These are phyloP conservation scores for Alternaria ethzedia DNA, from an alignment of 2,329 filamentous ascomycete species.

Conservation along the genomic window DNA sequence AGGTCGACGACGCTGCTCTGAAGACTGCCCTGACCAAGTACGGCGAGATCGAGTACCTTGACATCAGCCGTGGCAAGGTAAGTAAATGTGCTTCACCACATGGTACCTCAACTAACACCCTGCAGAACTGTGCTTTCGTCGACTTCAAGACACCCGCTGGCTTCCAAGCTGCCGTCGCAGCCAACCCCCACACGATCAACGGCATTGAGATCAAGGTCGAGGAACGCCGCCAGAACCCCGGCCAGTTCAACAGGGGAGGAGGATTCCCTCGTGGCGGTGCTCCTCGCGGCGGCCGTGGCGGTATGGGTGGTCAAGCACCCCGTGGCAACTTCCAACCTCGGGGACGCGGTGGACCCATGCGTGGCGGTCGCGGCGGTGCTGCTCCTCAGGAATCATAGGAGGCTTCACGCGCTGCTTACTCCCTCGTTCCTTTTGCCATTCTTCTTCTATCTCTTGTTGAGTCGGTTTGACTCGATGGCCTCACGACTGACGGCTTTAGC, in stretches of 20 bases:
- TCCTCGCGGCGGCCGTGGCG: slow-evolving; percentile 68
- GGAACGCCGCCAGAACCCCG: slow-evolving; percentile 73
- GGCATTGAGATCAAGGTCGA: slow-evolving; percentile 86
- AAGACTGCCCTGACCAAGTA: slow-evolving; percentile 73
- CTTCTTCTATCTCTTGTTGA: slow-evolving; percentile 20
- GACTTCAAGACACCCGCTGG: slow-evolving; percentile 84
- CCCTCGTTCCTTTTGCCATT: slow-evolving; percentile 9
- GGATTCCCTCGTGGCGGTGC: slow-evolving; percentile 51
- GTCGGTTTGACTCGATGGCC: slow-evolving; percentile 20
- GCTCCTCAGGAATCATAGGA: slow-evolving; percentile 44
- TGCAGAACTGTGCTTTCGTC: slow-evolving; percentile 93
- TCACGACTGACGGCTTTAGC: slow-evolving; percentile 48
- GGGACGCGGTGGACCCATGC: slow-evolving; percentile 66
- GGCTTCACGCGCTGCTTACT: not conserved
- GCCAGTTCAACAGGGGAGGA: slow-evolving; percentile 42
- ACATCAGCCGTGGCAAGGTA: slow-evolving; percentile 78
- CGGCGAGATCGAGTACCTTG: slow-evolving; percentile 68
- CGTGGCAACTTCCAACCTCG: slow-evolving; percentile 74
- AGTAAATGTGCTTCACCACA: slow-evolving; percentile 21
- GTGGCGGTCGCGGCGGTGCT: slow-evolving; percentile 57
- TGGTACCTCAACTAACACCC: slow-evolving; percentile 20
- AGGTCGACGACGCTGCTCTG: slow-evolving; percentile 77
- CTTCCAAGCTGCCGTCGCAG: slow-evolving; percentile 81
- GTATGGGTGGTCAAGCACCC: slow-evolving; percentile 61
- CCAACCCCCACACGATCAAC: slow-evolving; percentile 85